Percentiles rank a stretch among this genome's conserved stretches.
These are phyloP conservation scores for Rhodotorula sp. DNA, from an alignment of 1,284 basidiomycete species.

Conservation along the genomic window DNA sequence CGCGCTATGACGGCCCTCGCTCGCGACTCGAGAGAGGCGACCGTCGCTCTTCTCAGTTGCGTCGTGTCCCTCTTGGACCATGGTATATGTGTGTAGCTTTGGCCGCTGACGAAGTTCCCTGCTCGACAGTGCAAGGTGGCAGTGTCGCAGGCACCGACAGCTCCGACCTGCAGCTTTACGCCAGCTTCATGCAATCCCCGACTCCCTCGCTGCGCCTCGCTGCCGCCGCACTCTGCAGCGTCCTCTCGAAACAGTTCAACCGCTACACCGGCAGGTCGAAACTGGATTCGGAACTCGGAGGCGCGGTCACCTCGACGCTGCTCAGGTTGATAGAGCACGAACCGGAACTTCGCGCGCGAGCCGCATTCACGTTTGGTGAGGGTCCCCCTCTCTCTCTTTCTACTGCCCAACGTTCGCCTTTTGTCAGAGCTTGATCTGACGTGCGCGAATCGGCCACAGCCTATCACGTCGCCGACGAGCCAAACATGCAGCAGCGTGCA, in stretches of 20 bases:
- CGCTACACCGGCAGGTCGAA: neutral
- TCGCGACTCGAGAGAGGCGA: constrained; percentile 8
- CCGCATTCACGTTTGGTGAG: constrained; percentile 34
- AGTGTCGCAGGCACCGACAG: neutral
- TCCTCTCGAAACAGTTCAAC: constrained; percentile 22
- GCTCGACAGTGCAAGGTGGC: too few relatives aligned
- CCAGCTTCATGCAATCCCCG: constrained; percentile 7
- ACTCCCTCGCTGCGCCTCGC: constrained; percentile 35
- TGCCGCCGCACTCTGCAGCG: constrained; percentile 24
- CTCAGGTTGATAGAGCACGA: constrained; percentile 33
- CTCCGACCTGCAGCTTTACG: neutral
- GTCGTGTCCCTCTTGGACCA: too few relatives aligned
- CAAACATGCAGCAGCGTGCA: constrained; percentile 62
- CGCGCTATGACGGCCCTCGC: constrained; percentile 20
- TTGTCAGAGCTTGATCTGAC: neutral
- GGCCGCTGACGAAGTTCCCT: too few relatives aligned
- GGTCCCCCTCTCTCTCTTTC: too few relatives aligned
- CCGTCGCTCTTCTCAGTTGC: neutral
- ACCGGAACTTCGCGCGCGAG: constrained; percentile 21
- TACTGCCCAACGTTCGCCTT: too few relatives aligned
- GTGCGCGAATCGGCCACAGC: constrained; percentile 52
- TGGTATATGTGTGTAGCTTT: too few relatives aligned
- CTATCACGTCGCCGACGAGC: constrained; percentile 67
- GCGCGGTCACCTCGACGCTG: constrained; percentile 5
- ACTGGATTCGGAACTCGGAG: neutral